Base-by-base conservation (phyloP, 2,329 filamentous ascomycete species). In the Aureobasidium pullulans region DNA sequence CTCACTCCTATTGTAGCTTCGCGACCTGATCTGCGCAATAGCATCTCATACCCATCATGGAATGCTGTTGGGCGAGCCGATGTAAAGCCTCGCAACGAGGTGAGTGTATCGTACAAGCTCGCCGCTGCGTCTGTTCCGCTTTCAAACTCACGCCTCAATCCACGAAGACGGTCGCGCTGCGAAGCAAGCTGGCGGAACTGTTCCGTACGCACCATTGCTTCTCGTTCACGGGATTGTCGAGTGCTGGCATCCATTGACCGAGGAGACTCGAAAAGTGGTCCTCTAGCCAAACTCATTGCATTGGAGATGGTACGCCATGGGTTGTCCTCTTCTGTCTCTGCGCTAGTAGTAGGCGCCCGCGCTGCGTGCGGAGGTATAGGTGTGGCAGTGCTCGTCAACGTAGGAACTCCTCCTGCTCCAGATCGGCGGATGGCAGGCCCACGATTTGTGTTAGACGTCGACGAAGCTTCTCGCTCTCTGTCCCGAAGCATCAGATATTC, bases 231-330 rank as follows among this genome's bases (percentile, higher is more conserved):
- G 10, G 39, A 53, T 29, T 28, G 53, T 57, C 28, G 36, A 4
- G 58, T 60, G 6, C 60, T 60, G 19, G 61, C 48, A n/a, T 61
- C 59, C 32, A 60, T 50, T 29, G 58, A 40, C 44, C 62, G 60
- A 47, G 47, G 34, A 36, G 59, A 59, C 61, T 72, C 70, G 57
- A 71, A 71, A 3, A 71, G 67, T 61, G 66, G 70, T 23, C 69
- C 70, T 7, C 72, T 71, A 10, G 72, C 70, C n/a, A 67, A 62
- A 6, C 61, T 63, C 65, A 78, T 73, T 37, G 76, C 76, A 40
- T 75, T 75, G 65, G 79, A 74, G 46, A 79, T 78, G 4, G 74
- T 76, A 44, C 74, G 75, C 77, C 76, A 79, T 9, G 77, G 75
- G 48, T 70, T 70, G 49, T 77, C 75, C 37, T 74, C 62, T 1